Conservation (phyloP, 1,284 basidiomycete genomes). For the Ganoderma leucocontextum region DNA sequence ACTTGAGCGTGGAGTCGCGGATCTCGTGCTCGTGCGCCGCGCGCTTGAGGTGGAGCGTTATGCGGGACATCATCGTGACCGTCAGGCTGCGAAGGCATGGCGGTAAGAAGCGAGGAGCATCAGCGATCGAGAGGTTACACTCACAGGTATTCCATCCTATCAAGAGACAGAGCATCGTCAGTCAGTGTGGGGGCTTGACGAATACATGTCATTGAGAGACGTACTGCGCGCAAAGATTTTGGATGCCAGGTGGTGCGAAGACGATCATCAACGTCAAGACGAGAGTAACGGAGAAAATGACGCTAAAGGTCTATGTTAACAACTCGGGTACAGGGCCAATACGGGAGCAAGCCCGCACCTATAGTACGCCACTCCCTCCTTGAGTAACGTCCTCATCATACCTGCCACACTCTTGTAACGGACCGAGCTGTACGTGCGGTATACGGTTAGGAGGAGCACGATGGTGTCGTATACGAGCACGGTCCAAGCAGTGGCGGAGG, state of each 20-base stretch:
- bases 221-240: conserved; percentile 64
- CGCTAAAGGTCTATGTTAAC: conserved; percentile 42
- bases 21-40: neutral
- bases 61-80: conserved; percentile 62
- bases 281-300: conserved; percentile 60
- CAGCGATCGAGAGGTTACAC: conserved; percentile 22
- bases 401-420: conserved; percentile 49
- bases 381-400: conserved; percentile 55
- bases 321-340: no score
- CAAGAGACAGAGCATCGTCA: conserved; percentile 8
- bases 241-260: conserved; percentile 50
- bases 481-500: conserved; percentile 62
- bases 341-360: conserved; percentile 43
- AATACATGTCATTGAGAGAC: conserved; percentile 29
- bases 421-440: conserved; percentile 52
- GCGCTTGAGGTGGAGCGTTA: conserved; percentile 53
- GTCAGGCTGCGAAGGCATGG: conserved; percentile 25
- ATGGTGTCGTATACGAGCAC: conserved; percentile 64
- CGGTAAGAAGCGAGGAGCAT: neutral
- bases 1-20: neutral
- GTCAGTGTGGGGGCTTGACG: neutral
- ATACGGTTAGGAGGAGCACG: conserved; percentile 56
- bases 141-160: conserved; percentile 60
- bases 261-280: conserved; percentile 62
- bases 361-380: conserved; percentile 64